Percentiles rank a stretch among this genome's conserved stretches.
Evolutionary conservation across 2,329 filamentous ascomycete species (phyloP).

Genomic region (Aureobasidium sp.): DNA sequence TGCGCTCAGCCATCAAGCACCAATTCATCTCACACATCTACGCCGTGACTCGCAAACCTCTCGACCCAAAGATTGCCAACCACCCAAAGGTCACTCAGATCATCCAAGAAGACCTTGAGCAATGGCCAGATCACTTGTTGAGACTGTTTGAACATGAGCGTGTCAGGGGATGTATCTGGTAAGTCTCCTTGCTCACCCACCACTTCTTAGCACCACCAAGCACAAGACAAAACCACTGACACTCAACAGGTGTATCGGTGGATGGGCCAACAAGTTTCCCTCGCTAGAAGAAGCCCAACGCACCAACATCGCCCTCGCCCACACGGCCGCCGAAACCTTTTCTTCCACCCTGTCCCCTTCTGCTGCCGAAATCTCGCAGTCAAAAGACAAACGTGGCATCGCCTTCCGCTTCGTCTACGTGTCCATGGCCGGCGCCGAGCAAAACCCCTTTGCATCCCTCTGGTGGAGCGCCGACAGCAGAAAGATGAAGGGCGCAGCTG

Average conservation of each 20-base stretch:
- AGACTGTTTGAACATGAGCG: slow-evolving; percentile 30
- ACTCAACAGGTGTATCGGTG: slow-evolving; percentile 20
- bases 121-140: slow-evolving; percentile 41
- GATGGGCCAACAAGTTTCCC: slow-evolving; percentile 20
- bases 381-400: slow-evolving; percentile 17
- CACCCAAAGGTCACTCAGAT: slow-evolving; percentile 28
- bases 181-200: too few relatives aligned
- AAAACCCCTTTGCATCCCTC: slow-evolving; percentile 31
- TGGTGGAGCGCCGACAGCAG: slow-evolving; percentile 29
- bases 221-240: not conserved
- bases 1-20: slow-evolving; percentile 44
- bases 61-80: slow-evolving; percentile 22
- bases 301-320: slow-evolving; percentile 26
- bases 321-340: slow-evolving; percentile 26
- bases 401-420: slow-evolving; percentile 38
- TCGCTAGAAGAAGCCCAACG: slow-evolving; percentile 25
- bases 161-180: slow-evolving; percentile 42
- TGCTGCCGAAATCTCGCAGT: slow-evolving; percentile 18
- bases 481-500: slow-evolving; percentile 31
- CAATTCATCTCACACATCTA: slow-evolving; percentile 39
- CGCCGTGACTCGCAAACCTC: slow-evolving; percentile 26
- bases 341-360: slow-evolving; percentile 21
- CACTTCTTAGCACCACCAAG: not conserved
- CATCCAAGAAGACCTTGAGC: slow-evolving; percentile 43
- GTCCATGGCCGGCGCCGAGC: slow-evolving; percentile 31